Base-by-base conservation (phyloP, 73 alveolate species). In the Paramecium sonneborni region DNA sequence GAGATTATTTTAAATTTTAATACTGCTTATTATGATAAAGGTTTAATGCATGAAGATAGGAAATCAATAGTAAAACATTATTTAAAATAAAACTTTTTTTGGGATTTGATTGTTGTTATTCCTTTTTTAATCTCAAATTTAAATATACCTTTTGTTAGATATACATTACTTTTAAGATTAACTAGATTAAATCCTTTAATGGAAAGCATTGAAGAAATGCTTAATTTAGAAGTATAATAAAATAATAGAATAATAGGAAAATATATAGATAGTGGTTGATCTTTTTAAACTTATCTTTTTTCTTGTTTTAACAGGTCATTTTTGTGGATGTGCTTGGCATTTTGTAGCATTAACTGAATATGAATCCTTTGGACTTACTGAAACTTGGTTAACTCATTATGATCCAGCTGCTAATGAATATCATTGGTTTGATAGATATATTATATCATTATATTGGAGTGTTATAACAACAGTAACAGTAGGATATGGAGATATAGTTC, bases 401-500 rank as follows among this genome's bases (percentile, higher is more conserved):
- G 86, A 72, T 30, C 86, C 55, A 0, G 32, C 57, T 6, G 43
- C 92, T 1, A 26, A 35, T 38, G 97, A 96, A 38, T 84, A 92
- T 8, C 32, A 70, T 10, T 57, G 89, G 52, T 43, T 41, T 20
- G 96, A 96, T 41, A 41, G 85, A 38, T 96, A 96, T 86, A 74
- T 95, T 15, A 52, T 58, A n/a, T 85, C 97, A n/a, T 14, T 96
- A 8, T 96, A 96, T 76, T 96, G 97, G 96, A 95, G 95, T 15
- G 28, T 93, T n/a, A 95, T 95, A 41, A 96, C 97, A 0, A 92
- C 95, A 56, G 88, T 92, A 11, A 93, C 98, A 24, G 95, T 95
- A 8, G 98, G 98, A 8, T 96, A 95, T 52, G 98, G 98, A 24
- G 98, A 96, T 37, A 87, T 93, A 12, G 76, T 55, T 23, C 97